phyloP scores from a whole-genome alignment of 768 basidiomycete species.

The Kwoniella heveanensis region DNA sequence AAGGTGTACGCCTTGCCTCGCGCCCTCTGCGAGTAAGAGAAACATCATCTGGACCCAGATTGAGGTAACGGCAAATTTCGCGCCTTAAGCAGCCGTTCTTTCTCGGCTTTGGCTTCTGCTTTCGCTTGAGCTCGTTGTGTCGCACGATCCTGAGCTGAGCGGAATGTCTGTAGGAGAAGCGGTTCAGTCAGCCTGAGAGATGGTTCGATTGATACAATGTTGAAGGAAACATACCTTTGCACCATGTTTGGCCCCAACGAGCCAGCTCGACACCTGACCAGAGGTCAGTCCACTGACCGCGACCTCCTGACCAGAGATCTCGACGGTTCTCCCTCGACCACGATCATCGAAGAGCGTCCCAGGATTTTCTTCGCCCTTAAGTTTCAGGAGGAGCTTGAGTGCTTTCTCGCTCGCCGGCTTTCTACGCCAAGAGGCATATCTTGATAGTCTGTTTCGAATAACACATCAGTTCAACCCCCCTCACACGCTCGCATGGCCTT shows the following conservation, averaged over 20 bases:
- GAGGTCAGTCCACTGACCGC: constrained; percentile 17
- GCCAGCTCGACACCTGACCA: constrained; percentile 28
- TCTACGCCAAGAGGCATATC: constrained; percentile 45
- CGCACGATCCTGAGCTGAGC: constrained; percentile 6
- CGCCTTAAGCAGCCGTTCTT: constrained; percentile 4
- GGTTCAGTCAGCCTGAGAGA: not conserved
- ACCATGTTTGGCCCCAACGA: constrained; percentile 26
- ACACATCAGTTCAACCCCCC: too few relatives aligned
- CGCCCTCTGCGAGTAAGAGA: too few relatives aligned
- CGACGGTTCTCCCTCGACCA: constrained; percentile 3
- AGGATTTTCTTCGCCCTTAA: constrained; percentile 24
- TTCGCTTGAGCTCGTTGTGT: constrained; percentile 10
- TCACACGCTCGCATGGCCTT: too few relatives aligned
- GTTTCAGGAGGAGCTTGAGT: constrained; percentile 32
- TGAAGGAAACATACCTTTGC: constrained; percentile 16
- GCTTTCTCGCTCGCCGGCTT: constrained; percentile 37
- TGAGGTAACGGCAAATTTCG: constrained; percentile 23
- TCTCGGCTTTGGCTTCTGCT: constrained; percentile 14
- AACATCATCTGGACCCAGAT: not conserved
- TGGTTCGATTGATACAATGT: too few relatives aligned
- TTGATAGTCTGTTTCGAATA: constrained; percentile 37
- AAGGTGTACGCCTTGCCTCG: not conserved
- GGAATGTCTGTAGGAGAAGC: constrained; percentile 6
- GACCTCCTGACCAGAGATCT: constrained; percentile 9
- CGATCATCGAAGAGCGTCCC: constrained; percentile 2